Evolutionary conservation across 257 asterid species (phyloP).

Genomic region (Solanum paucissectum): DNA sequence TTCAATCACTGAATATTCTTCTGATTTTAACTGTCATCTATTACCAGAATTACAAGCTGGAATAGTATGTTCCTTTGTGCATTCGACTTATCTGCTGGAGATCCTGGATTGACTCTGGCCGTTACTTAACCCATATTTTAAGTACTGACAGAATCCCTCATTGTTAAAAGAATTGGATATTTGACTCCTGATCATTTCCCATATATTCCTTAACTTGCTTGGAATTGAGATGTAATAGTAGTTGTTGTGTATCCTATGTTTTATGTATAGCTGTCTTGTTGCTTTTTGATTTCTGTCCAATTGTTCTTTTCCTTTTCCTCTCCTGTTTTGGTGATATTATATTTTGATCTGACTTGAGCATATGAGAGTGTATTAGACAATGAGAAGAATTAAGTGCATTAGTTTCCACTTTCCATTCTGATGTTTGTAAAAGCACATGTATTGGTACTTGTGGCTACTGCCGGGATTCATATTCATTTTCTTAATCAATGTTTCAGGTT

Average conservation of each 20-base stretch:
- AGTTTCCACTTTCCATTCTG: neutral
- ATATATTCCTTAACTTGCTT: neutral
- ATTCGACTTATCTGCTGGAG: neutral
- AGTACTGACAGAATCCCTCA: neutral
- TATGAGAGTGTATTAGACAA: neutral
- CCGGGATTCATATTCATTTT: neutral
- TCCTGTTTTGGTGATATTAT: neutral
- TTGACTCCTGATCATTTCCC: neutral
- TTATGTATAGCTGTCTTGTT: neutral
- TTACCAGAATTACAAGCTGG: neutral
- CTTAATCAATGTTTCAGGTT: constrained; percentile 38
- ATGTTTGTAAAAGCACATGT: neutral
- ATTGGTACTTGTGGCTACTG: neutral
- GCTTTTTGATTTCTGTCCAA: neutral
- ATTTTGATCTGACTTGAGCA: neutral
- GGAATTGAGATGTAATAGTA: neutral
- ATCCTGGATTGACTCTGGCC: neutral
- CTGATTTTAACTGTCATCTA: neutral
- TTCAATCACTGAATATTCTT: neutral
- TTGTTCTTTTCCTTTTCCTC: neutral
- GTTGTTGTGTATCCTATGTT: neutral
- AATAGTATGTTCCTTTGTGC: neutral
- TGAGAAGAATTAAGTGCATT: neutral
- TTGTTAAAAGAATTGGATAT: neutral
- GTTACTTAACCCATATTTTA: neutral